Base-by-base conservation (phyloP, 179 eudicot genomes). In the Nepenthes alata region DNA sequence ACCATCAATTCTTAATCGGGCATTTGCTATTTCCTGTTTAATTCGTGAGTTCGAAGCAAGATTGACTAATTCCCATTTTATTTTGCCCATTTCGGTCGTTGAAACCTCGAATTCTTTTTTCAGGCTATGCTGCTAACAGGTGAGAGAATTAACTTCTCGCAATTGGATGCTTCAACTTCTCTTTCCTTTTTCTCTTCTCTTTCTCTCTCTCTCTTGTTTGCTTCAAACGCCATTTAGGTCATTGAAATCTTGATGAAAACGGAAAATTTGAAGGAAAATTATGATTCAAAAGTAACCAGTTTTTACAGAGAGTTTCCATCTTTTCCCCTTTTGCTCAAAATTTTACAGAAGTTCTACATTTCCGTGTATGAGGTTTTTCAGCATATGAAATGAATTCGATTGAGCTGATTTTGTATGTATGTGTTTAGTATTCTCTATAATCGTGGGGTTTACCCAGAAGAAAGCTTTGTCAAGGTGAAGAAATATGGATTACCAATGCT, bases 81-180 rank as follows among this genome's bases (percentile, higher is more conserved):
- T n/a, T 51, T 5, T 50, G 47, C 13, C 1, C 55, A 13, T 6
- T 59, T 13, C 34, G 35, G 51, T 73, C 60, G 12, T 9, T 48
- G 67, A 37, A 64, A 67, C 59, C 60, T 53, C 9, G 45, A 36
- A 34, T 35, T 37, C 13, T 59, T 25, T 25, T 72, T 71, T 63
- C 88, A 90, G 97, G 97, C 58, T 91, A 91, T 76, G 95, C 97
- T 39, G 96, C 96, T 36, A 91, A 91, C 70, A 91, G 97, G 97
- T 90, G 44, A 75, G 70, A 57, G 12, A 3, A 35, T 11, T 11
- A 1, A 9, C 54, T 49, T 25, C 15, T 51, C 48, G 0, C 7
- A 4, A 47, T 7, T 54, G 6, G 39, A 3, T 16, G 3, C 7
- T 25, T 12, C 36, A n/a, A 44, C 45, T 11, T 25, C 16, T 10